A percentile compares a stretch with the other conserved stretches of the same genome.
These are phyloP conservation scores for Cylindrotheca fusiformis DNA, from an alignment of 108 stramenopile genomes.

Conservation along the genomic window DNA sequence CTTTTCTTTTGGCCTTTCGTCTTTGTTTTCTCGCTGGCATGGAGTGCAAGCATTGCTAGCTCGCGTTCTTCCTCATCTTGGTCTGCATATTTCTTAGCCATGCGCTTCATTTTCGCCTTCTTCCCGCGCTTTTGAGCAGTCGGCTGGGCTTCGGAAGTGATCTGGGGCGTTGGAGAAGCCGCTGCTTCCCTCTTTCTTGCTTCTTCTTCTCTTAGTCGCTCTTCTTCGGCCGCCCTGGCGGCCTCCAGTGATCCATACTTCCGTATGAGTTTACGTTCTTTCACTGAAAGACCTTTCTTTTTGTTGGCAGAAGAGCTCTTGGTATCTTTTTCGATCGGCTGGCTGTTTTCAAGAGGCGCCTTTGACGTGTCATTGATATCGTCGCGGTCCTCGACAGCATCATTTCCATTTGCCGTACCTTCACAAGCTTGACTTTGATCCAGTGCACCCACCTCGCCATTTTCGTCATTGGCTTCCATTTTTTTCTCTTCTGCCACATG, in stretches of 20 bases:
- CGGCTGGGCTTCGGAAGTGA: neutral
- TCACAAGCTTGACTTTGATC: neutral
- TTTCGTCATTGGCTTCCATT: neutral
- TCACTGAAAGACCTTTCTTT: slow-evolving; percentile 74
- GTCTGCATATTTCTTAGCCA: slow-evolving; percentile 87
- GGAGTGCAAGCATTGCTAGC: slow-evolving; percentile 87
- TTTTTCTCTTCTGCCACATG: neutral
- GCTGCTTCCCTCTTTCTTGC: neutral
- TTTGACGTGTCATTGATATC: neutral
- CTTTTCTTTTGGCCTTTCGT: slow-evolving; percentile 39
- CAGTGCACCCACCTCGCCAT: neutral
- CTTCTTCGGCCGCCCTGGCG: slow-evolving; percentile 42
- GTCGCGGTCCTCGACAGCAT: slow-evolving; percentile 11
- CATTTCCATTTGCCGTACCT: neutral
- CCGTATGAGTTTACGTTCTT: slow-evolving; percentile 66
- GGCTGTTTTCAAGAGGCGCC: neutral
- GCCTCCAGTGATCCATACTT: slow-evolving; percentile 70
- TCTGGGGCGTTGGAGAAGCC: neutral
- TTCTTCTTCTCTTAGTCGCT: slow-evolving; percentile 26
- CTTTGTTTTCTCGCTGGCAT: slow-evolving; percentile 73
- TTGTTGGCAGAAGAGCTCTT: no score
- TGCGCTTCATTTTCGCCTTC: slow-evolving; percentile 61
- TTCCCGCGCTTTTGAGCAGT: slow-evolving; percentile 52
- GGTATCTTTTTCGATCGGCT: neutral
- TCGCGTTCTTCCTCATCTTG: slow-evolving; percentile 97